phyloP scores from a whole-genome alignment of 2,329 filamentous ascomycete species.

The Aspergillus viridinutans region DNA sequence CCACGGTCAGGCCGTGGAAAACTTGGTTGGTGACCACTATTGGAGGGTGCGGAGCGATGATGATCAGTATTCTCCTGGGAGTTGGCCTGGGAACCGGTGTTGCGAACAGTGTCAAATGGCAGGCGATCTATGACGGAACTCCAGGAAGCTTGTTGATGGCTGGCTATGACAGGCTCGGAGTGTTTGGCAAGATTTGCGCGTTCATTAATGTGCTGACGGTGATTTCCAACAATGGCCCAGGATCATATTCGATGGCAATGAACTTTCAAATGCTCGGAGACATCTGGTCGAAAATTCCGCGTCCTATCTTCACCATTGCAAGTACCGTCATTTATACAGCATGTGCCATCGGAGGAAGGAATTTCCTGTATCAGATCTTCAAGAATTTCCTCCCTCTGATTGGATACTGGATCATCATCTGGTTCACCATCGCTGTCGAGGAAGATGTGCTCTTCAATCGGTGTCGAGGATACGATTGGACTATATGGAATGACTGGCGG shows the following conservation, averaged over 20 bases:
- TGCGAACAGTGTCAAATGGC: constrained; percentile 26
- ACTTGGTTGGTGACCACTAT: constrained; percentile 37
- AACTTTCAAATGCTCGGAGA: constrained; percentile 43
- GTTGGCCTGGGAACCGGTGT: constrained; percentile 40
- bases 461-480: constrained; percentile 38
- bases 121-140: constrained; percentile 16
- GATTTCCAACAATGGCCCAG: constrained; percentile 43
- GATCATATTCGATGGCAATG: constrained; percentile 44
- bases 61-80: constrained; percentile 37
- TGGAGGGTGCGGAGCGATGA: constrained; percentile 31
- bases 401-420: constrained; percentile 45
- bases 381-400: constrained; percentile 45
- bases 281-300: constrained; percentile 36
- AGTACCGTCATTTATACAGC: constrained; percentile 40
- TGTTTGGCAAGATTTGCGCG: constrained; percentile 42
- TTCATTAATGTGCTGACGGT: constrained; percentile 41
- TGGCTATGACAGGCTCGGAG: constrained; percentile 36
- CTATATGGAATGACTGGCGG: constrained; percentile 35
- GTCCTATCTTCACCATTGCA: constrained; percentile 41
- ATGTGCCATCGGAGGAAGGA: constrained; percentile 43
- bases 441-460: constrained; percentile 43
- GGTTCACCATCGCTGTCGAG: constrained; percentile 40
- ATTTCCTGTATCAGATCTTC: constrained; percentile 43
- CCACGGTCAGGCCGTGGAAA: constrained; percentile 31
- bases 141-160: constrained; percentile 38